Evolutionary conservation across 495 filamentous ascomycete species (phyloP), one percentile per base, ranked within the genome.

Genomic region (Penicillium silybi): DNA sequence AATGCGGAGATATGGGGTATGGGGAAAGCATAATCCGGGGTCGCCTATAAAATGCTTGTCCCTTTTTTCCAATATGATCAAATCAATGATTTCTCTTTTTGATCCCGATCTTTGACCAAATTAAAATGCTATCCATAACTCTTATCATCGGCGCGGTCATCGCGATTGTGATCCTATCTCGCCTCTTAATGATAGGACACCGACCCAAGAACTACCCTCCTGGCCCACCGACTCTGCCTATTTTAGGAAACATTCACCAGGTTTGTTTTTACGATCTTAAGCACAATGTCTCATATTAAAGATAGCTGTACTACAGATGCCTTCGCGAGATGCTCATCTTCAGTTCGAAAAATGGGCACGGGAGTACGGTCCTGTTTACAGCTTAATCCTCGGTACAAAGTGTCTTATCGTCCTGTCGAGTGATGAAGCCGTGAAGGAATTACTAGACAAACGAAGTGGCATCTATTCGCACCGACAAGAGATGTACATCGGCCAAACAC

Each of bases 401-500:
- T 73, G 72, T 16, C 73, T 83, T 43, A 80, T 87, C 35, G 80
- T 84, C 64, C 79, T 87, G 26, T 80, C 79, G 0, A 77, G 74
- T 7, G 80, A 83, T 26, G 62, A 75, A 20, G 68, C 83, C 5
- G 79, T 83, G 15, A 66, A 77, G 18, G 82, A 86, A 18, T 66
- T 88, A 0, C 70, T 88, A 3, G 76, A 82, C n/a, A 76, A 78
- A 44, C 64, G 80, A 27, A 75, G 76, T 4, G 54, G 62, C n/a
- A 82, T 81, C 52, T 86, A 86, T 61, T 85, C 81, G 9, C 75
- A 83, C 58, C 77, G 85, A 8, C 84, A 82, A 3, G 68, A 73
- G 16, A 58, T 75, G 50, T 68, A 72, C 17, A 63, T 68, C 19
- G 65, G 70, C 6, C 68, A 73, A 48, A 71, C 63, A 35, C 29